These are phyloP conservation scores for Tolypocladium sp. DNA, from an alignment of 2,329 filamentous ascomycete species.

Conservation along the genomic window DNA sequence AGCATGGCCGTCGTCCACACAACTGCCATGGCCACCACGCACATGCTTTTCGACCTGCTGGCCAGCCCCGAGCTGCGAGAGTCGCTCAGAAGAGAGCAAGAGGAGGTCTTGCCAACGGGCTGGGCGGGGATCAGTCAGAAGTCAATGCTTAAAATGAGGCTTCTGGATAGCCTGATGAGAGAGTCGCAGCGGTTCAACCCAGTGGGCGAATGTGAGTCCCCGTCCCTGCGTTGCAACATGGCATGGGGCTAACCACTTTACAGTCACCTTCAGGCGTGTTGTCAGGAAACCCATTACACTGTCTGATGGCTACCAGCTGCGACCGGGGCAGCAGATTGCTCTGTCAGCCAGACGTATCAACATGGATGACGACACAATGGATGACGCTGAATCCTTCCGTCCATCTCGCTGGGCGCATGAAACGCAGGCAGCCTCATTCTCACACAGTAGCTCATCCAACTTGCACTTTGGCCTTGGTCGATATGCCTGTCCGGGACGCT, in stretches of 20 bases:
- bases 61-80: not conserved
- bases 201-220: slow-evolving; percentile 6
- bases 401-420: slow-evolving; percentile 5
- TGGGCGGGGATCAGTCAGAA: slow-evolving; percentile 6
- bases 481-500: slow-evolving; percentile 10
- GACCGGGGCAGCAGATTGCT: slow-evolving; percentile 6
- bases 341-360: slow-evolving; percentile 6
- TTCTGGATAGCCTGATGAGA: slow-evolving; percentile 11
- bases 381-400: slow-evolving; percentile 2
- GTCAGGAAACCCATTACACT: slow-evolving; percentile 5
- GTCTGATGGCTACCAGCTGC: slow-evolving; percentile 6
- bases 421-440: slow-evolving; percentile 1
- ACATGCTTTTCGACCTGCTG: slow-evolving; percentile 9
- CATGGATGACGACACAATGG: slow-evolving; percentile 1
- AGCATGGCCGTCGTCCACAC: slow-evolving; percentile 11
- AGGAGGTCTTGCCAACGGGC: slow-evolving; percentile 1
- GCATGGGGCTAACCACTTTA: not conserved
- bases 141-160: slow-evolving; percentile 10
- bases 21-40: slow-evolving; percentile 8
- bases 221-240: too few species aligned
- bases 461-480: slow-evolving; percentile 9
- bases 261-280: slow-evolving; percentile 8
- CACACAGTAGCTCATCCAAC: slow-evolving; percentile 7
- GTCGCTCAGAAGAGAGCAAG: slow-evolving; percentile 4
- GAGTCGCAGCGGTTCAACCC: slow-evolving; percentile 11